A percentile compares a stretch with the other conserved stretches of the same genome.
Evolutionary conservation across 176 grass and related monocot genomes (phyloP).

Genomic region (Metroxylon sagu): DNA sequence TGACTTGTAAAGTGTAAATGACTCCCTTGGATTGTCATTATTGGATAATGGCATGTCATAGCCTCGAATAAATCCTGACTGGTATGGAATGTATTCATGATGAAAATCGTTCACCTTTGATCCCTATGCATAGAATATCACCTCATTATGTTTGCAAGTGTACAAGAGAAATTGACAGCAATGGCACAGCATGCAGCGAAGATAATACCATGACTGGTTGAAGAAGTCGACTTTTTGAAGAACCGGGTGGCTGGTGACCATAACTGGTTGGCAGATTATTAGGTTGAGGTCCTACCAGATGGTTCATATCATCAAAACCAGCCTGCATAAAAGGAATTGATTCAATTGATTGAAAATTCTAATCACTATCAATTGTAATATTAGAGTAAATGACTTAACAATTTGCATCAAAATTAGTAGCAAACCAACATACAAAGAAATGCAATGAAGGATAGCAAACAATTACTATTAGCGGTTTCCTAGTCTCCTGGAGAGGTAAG

Average conservation of each 20-base stretch:
- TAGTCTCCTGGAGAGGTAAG: too few relatives aligned
- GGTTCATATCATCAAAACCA: constrained; percentile 33
- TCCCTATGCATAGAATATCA: constrained; percentile 30
- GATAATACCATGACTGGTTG: constrained; percentile 32
- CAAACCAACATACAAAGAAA: too few relatives aligned
- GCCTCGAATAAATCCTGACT: constrained; percentile 4
- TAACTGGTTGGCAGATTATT: constrained; percentile 21
- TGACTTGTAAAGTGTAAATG: constrained; percentile 9
- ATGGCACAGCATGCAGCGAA: background rate
- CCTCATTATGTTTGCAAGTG: too few relatives aligned
- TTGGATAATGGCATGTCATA: constrained; percentile 1
- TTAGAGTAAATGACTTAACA: too few relatives aligned
- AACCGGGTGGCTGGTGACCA: constrained; percentile 31
- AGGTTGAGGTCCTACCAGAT: constrained; percentile 21
- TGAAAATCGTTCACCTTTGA: constrained; percentile 21
- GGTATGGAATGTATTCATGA: background rate
- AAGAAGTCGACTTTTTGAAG: constrained; percentile 26
- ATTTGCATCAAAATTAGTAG: too few relatives aligned
- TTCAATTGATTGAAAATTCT: constrained; percentile 33
- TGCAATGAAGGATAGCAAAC: too few relatives aligned
- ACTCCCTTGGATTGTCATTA: constrained; percentile 4
- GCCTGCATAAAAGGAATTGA: constrained; percentile 31
- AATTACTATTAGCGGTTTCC: too few relatives aligned
- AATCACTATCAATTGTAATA: background rate
- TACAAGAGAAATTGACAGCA: background rate